Conservation (phyloP, 345 rosid genomes). For the Trapa bicornis region DNA sequence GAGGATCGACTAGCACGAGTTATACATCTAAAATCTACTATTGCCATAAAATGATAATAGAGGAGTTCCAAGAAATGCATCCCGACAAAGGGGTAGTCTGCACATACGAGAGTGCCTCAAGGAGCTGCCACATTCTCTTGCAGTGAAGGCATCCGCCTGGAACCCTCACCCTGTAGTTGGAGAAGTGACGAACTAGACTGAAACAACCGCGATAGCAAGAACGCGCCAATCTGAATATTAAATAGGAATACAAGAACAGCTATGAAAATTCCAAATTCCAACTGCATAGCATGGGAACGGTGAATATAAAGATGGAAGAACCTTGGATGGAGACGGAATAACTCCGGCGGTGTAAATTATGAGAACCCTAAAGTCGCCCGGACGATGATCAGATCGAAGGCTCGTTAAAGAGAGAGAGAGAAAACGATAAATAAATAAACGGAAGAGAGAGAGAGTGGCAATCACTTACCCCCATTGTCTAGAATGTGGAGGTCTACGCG, state of each 20-base stretch:
- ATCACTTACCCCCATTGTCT: slow-evolving; percentile 87
- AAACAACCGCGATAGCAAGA: background rate
- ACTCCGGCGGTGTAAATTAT: background rate
- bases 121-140: slow-evolving; percentile 89
- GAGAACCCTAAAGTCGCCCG: too few species aligned
- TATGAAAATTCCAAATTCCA: slow-evolving; percentile 5
- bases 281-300: background rate
- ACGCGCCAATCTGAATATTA: too few species aligned
- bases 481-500: slow-evolving; percentile 89
- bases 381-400: background rate
- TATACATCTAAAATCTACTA: too few species aligned
- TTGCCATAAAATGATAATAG: too few species aligned
- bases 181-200: slow-evolving; percentile 61
- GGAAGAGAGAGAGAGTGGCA: too few species aligned
- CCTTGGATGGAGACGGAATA: background rate
- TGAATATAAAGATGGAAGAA: background rate
- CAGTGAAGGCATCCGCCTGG: slow-evolving; percentile 64
- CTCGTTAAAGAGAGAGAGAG: too few species aligned
- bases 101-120: slow-evolving; percentile 79
- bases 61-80: slow-evolving; percentile 5
- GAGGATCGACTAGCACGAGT: too few species aligned
- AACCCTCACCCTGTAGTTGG: slow-evolving; percentile 55
- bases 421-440: too few species aligned
- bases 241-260: background rate
- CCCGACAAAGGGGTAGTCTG: slow-evolving; percentile 85